Base-by-base conservation (phyloP, 768 basidiomycete genomes). In the Tylopilus balloui region DNA sequence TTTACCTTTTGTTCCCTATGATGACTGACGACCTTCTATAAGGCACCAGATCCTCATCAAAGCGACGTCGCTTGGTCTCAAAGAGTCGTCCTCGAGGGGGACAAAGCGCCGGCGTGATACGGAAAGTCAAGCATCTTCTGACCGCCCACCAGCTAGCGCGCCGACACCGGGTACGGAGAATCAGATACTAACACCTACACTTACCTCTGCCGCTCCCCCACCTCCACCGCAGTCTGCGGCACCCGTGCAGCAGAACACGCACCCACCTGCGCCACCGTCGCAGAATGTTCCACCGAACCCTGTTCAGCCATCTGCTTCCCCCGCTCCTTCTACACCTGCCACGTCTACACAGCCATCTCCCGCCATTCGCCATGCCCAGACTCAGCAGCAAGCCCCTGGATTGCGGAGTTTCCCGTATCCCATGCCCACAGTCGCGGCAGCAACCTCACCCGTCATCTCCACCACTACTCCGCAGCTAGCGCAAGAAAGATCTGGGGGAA, bases 11-110 rank as follows among this genome's bases (percentile, higher is more conserved):
- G 11, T 31, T 38, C 13, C 15, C 3, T 36, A 12, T 19, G 4
- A 39, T 39, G 7, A n/a, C 47, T 63, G 44, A 63, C 40, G 24
- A 17, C 28, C 17, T 23, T 39, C 23, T 29, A 1, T 19, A 45
- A 91, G 88, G 60, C 87, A 89, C 57, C 88, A 92, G 63, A 89
- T 91, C 47, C 70, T 90, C 28, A 79, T 89, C 52, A 90, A 88
- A 66, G 89, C 88, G 2, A 91, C 85, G 2, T 71, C 76, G n/a
- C 65, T 92, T 15, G 84, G 86, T 10, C 71, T 92, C 41, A 90
- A 90, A 65, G 85, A 86, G 56, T 87, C 84, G 54, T 80, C 86
- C 15, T 76, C 76, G 1, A 68, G 84, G 36, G 82, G 78, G 6
- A 71, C 73, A 25, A 87, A 87, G 58, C 77, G 86, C 37, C 74